Conservation (phyloP, 345 rosid genomes). For the Aethionema arabicum region DNA sequence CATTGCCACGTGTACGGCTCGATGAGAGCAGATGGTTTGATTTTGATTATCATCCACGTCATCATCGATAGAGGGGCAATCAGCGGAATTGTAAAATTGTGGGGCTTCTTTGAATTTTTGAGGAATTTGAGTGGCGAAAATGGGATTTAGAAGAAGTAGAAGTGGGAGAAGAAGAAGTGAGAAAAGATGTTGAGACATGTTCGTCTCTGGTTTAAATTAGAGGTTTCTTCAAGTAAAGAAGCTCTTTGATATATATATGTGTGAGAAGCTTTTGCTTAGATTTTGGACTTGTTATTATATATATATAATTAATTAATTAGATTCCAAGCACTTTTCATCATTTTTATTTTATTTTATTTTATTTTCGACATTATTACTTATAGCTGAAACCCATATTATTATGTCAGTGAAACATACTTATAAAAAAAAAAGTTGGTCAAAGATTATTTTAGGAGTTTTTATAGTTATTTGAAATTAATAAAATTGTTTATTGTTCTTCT, state of each 20-base stretch:
- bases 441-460: conserved; percentile 10
- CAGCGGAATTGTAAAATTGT: conserved; percentile 77
- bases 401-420: conserved; percentile 15
- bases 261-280: conserved; percentile 37
- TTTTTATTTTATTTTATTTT: not conserved
- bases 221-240: conserved; percentile 25
- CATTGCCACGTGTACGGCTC: conserved; percentile 88
- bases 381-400: conserved; percentile 17
- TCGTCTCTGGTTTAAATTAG: conserved; percentile 11
- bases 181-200: conserved; percentile 34
- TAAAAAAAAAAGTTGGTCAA: not conserved
- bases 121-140: conserved; percentile 28
- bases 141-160: conserved; percentile 18
- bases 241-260: conserved; percentile 30
- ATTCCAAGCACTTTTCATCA: conserved; percentile 38
- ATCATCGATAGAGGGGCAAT: conserved; percentile 53
- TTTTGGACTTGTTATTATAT: conserved; percentile 30
- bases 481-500: not conserved
- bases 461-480: not conserved
- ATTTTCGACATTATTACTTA: not conserved
- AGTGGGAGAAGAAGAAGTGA: conserved; percentile 10
- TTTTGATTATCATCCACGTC: conserved; percentile 20
- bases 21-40: conserved; percentile 56
- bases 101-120: conserved; percentile 90
- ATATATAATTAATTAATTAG: conserved; percentile 22